Percentiles rank a stretch among this genome's conserved stretches.
Conservation (phyloP, 1,284 basidiomycete species). For the Ustilago trichophora region DNA sequence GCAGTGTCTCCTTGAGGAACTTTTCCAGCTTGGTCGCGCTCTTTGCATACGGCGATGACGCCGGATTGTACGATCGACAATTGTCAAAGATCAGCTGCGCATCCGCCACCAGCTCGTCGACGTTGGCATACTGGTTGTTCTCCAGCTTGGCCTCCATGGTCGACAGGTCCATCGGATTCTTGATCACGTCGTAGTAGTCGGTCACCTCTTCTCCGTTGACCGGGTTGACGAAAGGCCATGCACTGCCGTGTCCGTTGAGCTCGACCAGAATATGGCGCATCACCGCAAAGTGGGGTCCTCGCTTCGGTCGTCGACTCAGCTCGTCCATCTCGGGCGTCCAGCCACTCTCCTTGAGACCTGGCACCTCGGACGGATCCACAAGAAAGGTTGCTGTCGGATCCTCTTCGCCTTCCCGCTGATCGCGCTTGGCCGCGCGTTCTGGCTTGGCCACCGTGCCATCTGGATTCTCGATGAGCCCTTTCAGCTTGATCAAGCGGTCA, state of each 20-base stretch:
- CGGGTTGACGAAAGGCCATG: constrained; percentile 87
- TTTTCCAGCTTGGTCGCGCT: constrained; percentile 83
- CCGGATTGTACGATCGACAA: constrained; percentile 87
- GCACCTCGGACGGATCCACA: constrained; percentile 58
- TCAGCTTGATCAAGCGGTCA: constrained; percentile 42
- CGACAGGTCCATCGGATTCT: constrained; percentile 90
- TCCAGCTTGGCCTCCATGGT: constrained; percentile 95
- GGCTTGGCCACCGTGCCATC: constrained; percentile 47
- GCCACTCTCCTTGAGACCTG: constrained; percentile 75
- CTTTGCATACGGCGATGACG: constrained; percentile 83
- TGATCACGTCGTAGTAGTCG: constrained; percentile 92
- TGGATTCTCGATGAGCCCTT: constrained; percentile 46
- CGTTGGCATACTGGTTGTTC: constrained; percentile 75
- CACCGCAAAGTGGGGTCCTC: constrained; percentile 72
- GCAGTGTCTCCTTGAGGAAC: constrained; percentile 64
- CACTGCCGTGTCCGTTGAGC: constrained; percentile 79
- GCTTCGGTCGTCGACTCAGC: constrained; percentile 73
- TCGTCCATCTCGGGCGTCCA: constrained; percentile 90
- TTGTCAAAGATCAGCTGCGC: constrained; percentile 83
- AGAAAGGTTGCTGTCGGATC: constrained; percentile 47
- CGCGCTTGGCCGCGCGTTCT: constrained; percentile 42
- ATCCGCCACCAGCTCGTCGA: constrained; percentile 83
- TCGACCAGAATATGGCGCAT: constrained; percentile 88
- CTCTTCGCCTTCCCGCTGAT: constrained; percentile 32
- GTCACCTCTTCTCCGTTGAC: constrained; percentile 84